Conservation (phyloP, 1,284 basidiomycete genomes). For the Sporisorium reilianum region DNA sequence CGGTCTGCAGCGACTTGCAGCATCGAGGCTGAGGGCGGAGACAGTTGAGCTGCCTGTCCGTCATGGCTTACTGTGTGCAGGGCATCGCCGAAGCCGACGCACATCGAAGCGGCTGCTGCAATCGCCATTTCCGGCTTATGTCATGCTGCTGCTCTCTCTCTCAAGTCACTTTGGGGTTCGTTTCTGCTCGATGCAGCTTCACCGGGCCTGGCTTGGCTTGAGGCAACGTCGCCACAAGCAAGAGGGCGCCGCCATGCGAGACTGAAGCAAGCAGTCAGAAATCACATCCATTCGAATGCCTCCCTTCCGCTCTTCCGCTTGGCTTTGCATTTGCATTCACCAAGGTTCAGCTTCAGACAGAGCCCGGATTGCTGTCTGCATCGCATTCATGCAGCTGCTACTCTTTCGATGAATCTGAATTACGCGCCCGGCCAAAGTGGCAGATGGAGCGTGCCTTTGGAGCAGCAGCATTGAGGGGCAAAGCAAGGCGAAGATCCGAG, state of each 20-base stretch:
- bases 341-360: neutral
- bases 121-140: constrained; percentile 8
- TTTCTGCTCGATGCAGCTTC: neutral
- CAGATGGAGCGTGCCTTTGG: no score
- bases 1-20: constrained; percentile 12
- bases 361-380: constrained; percentile 1
- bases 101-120: neutral
- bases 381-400: no score
- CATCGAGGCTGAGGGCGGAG: neutral
- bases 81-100: constrained; percentile 42
- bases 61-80: no score
- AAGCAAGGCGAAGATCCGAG: no score
- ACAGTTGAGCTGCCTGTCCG: neutral
- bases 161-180: neutral
- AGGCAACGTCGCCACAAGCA: neutral
- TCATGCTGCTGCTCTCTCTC: constrained; percentile 3
- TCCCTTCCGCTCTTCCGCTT: no score
- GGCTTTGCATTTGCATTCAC: no score
- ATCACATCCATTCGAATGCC: no score
- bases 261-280: no score
- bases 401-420: no score
- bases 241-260: no score
- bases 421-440: no score
- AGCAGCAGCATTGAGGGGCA: no score
- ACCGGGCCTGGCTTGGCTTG: neutral